A percentile compares a stretch with the other conserved stretches of the same genome.
Evolutionary conservation across 164 flowering plant species (phyloP).

Genomic region (Kalanchoe fedtschenkoi): DNA sequence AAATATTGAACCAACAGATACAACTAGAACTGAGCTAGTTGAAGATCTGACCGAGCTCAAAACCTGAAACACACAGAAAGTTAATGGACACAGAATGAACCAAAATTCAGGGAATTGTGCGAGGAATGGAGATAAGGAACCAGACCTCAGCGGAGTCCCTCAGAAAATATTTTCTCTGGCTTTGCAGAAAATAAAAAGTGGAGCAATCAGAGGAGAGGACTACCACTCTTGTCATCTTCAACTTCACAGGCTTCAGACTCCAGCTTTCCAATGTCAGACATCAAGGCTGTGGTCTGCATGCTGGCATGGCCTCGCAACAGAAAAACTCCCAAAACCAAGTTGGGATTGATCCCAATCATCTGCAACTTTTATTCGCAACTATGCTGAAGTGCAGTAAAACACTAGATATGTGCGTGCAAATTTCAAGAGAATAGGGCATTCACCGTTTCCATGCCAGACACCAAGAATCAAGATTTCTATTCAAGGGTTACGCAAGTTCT

Average conservation of each 20-base stretch:
- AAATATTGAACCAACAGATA: background rate
- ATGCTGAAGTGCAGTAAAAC: too few species aligned
- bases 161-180: background rate
- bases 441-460: background rate
- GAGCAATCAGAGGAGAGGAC: background rate
- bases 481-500: background rate
- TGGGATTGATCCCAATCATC: background rate
- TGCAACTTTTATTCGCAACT: too few species aligned
- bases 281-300: background rate
- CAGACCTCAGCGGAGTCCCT: background rate
- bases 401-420: too few species aligned
- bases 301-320: background rate
- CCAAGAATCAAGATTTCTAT: background rate
- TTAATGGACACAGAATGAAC: too few species aligned
- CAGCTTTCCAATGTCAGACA: background rate
- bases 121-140: background rate
- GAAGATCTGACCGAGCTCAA: background rate
- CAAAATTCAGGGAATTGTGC: too few species aligned
- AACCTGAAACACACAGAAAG: background rate
- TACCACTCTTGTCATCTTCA: background rate
- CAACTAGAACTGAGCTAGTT: background rate
- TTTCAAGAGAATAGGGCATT: background rate
- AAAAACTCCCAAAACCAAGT: background rate
- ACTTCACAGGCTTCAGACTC: background rate
- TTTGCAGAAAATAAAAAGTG: background rate